Evolutionary conservation across 306 rosid genomes (phyloP).

Genomic region (Pyrus bretschneideri): DNA sequence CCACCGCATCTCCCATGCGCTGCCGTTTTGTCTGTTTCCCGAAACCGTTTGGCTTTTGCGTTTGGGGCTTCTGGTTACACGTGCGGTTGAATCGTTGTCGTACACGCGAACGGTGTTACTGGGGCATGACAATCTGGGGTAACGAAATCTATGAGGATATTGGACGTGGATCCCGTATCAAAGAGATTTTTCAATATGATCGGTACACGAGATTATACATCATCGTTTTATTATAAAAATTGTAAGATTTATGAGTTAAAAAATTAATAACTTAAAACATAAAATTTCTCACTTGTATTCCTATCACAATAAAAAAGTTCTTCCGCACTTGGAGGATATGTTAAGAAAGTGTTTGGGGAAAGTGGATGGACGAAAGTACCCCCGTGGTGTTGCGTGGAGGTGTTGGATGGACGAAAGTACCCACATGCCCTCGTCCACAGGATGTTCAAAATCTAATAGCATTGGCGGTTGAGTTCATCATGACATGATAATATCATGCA

Average conservation of each 20-base stretch:
- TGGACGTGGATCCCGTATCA: not conserved
- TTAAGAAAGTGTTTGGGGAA: not conserved
- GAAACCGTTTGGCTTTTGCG: conserved; percentile 12
- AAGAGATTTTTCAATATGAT: rapidly evolving
- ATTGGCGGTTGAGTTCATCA: no score
- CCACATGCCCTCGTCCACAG: no score
- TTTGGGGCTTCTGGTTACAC: conserved; percentile 7
- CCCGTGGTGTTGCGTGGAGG: not conserved
- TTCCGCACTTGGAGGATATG: not conserved
- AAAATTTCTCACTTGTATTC: no score
- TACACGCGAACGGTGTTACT: conserved; percentile 4
- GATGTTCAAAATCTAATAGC: no score
- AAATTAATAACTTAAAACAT: no score
- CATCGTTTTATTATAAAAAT: rapidly evolving
- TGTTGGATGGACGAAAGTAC: no score
- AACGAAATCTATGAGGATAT: conserved; percentile 6
- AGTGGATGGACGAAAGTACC: not conserved
- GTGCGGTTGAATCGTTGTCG: conserved; percentile 12
- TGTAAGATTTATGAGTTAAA: rapidly evolving
- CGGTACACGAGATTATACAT: rapidly evolving
- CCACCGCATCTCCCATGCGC: not conserved
- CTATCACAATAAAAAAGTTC: rapidly evolving
- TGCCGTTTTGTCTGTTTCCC: conserved; percentile 13
- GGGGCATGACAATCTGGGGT: not conserved
- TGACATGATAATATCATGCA: no score